A percentile compares a stretch with the other conserved stretches of the same genome.
These are phyloP conservation scores for Corymbia calophylla DNA, from an alignment of 441 rosid species.

Conservation along the genomic window DNA sequence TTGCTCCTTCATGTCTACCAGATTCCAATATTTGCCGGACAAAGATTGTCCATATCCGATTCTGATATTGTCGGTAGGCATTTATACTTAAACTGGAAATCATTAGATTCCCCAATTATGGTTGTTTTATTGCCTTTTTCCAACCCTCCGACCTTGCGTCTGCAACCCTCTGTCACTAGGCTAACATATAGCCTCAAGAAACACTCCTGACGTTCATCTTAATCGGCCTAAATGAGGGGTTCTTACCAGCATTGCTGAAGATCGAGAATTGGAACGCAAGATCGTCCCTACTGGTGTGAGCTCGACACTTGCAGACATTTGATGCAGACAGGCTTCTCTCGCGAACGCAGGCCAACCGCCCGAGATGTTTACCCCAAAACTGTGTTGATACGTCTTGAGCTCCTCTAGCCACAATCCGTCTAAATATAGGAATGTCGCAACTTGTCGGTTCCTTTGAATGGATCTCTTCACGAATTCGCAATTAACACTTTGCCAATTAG, in stretches of 20 bases:
- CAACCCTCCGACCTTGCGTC: no score
- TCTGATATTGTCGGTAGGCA: no score
- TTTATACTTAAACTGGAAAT: no score
- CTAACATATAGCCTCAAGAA: not conserved
- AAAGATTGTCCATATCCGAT: rapidly evolving
- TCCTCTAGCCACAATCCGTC: rapidly evolving
- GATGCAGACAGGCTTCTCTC: not conserved
- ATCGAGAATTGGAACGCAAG: not conserved
- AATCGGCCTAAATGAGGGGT: not conserved
- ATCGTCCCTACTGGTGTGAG: rapidly evolving
- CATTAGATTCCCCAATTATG: no score
- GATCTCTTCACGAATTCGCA: not conserved
- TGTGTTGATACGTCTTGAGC: not conserved
- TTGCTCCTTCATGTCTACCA: no score
- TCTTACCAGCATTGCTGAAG: not conserved
- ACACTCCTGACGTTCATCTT: not conserved
- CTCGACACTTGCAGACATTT: not conserved
- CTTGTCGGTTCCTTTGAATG: not conserved
- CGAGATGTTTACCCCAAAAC: not conserved
- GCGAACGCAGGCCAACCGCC: not conserved
- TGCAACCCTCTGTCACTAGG: rapidly evolving
- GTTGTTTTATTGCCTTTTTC: no score
- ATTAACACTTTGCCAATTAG: not conserved
- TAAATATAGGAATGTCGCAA: not conserved
- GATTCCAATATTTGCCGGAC: no score